Evolutionary conservation across 2,329 filamentous ascomycete species (phyloP).

Genomic region (Dryadomyces quercus-mongolicae): DNA sequence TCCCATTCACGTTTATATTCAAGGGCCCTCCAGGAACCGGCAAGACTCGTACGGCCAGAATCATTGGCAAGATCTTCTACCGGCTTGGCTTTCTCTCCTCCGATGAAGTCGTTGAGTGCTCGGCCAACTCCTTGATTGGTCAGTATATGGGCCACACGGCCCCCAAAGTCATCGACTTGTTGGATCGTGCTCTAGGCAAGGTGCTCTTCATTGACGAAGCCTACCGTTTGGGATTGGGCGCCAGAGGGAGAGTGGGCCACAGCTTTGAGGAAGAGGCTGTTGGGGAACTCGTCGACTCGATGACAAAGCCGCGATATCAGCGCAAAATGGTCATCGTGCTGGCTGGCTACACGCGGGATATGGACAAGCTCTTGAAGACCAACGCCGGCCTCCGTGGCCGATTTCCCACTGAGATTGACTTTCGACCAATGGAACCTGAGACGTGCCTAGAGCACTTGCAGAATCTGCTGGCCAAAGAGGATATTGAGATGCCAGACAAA

Average conservation of each 20-base stretch:
- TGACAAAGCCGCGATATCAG: constrained; percentile 42
- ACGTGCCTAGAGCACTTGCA: background rate
- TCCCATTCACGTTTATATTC: constrained; percentile 59
- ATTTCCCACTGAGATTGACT: constrained; percentile 33
- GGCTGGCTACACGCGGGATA: constrained; percentile 55
- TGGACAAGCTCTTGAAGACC: constrained; percentile 47
- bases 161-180: constrained; percentile 45
- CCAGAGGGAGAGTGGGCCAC: background rate
- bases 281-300: constrained; percentile 37
- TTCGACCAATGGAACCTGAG: background rate
- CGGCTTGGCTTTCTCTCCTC: constrained; percentile 56
- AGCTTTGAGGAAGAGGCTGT: constrained; percentile 43
- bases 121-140: constrained; percentile 55
- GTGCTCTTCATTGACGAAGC: constrained; percentile 64
- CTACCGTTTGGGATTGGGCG: constrained; percentile 46
- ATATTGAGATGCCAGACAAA: background rate
- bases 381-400: constrained; percentile 55
- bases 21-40: constrained; percentile 48
- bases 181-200: constrained; percentile 50
- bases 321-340: constrained; percentile 53
- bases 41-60: constrained; percentile 60
- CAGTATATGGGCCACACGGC: constrained; percentile 58
- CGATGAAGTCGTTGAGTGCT: constrained; percentile 44
- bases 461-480: background rate
- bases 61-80: constrained; percentile 64